Evolutionary conservation across 2,329 filamentous ascomycete species (phyloP), one percentile per base, ranked within the genome.

Genomic region (Alternaria consortialis): DNA sequence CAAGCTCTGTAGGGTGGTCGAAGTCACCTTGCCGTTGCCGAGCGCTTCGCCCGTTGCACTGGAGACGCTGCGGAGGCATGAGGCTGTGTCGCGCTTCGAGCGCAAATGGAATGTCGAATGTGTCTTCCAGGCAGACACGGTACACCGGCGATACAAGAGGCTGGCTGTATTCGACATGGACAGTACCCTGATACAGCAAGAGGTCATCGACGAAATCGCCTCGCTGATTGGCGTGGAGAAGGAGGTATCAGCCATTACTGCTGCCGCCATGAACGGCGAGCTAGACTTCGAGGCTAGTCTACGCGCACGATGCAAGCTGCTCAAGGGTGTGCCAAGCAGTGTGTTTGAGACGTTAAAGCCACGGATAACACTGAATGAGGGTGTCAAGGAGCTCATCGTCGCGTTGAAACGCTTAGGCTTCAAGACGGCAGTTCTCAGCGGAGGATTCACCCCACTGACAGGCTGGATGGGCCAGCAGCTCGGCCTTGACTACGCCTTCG

Each of bases 91-190:
- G n/a, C 69, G 73, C n/a, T 96, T 96, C 73, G 92, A 97, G 84
- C 87, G 88, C 64, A 91, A 94, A 77, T 96, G 92, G 92, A 94
- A 93, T 73, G 90, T 95, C 40, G 92, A 96, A 78, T 90, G 94
- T 13, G 87, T 91, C 20, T 84, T 97, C 64, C 92, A 96, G 78
- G 80, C 80, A 40, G 91, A 94, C 74, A 86, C 83, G 31, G 84
- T 94, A 32, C 93, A 90, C 83, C 85, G 93, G 60, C 86, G 90
- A 29, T 88, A 96, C 79, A 94, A 94, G 67, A 88, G 94, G 8
- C 84, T 98, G 11, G 93, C 94, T 4, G 92, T 97, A 32, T 99
- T 99, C 74, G 95, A 99, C 79, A 99, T 99, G 95, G 95, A 99
- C 82, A 95, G 91, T 79, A 99, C 95, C 0, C 86, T 99, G 62